phyloP scores from a whole-genome alignment of 345 rosid genomes.

The Geranium rotundifolium region DNA sequence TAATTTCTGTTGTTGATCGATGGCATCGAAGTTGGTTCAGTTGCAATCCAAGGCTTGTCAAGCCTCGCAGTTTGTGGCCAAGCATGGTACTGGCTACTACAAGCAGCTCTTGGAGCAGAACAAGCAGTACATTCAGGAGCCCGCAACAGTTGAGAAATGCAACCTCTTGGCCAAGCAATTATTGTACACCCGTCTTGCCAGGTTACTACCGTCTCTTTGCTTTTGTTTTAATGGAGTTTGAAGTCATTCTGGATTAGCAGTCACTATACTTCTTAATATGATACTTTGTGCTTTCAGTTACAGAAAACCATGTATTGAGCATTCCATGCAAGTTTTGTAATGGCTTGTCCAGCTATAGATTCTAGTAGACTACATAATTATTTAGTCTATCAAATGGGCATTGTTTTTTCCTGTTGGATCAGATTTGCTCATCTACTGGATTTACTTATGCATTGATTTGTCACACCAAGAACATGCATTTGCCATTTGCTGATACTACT shows the following conservation, averaged over 20 bases:
- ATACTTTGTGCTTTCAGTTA: background rate
- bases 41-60: constrained; percentile 69
- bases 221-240: background rate
- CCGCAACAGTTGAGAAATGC: constrained; percentile 73
- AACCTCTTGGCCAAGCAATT: constrained; percentile 60
- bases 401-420: too few relatives aligned
- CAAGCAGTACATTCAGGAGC: constrained; percentile 71
- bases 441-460: too few relatives aligned
- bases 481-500: too few relatives aligned
- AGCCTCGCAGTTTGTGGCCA: constrained; percentile 49
- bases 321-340: too few relatives aligned
- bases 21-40: constrained; percentile 54
- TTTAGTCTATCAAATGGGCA: too few relatives aligned
- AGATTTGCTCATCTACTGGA: too few relatives aligned
- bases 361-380: too few relatives aligned
- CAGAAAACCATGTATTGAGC: too few relatives aligned
- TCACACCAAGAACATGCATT: too few relatives aligned
- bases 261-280: background rate
- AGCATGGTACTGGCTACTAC: constrained; percentile 63
- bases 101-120: constrained; percentile 70
- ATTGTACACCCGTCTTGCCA: constrained; percentile 79
- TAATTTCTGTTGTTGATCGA: constrained; percentile 3
- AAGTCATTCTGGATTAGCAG: too few relatives aligned
- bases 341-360: too few relatives aligned
- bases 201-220: constrained; percentile 21